Percentiles rank a stretch among this genome's conserved stretches.
Evolutionary conservation across 495 filamentous ascomycete genomes (phyloP).

Genomic region (Letharia columbiana): DNA sequence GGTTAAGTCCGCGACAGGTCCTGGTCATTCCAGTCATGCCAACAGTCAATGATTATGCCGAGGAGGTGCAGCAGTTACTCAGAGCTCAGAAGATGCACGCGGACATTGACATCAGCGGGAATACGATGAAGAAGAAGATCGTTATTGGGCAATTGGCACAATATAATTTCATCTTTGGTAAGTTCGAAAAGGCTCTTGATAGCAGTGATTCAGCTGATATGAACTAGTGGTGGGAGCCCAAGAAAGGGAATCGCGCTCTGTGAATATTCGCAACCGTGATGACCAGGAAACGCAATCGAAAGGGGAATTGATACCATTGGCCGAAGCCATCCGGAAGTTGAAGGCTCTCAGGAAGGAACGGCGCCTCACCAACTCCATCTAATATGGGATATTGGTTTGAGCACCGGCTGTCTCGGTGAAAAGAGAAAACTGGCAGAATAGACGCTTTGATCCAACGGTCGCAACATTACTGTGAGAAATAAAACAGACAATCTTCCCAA

Average conservation of each 20-base stretch:
- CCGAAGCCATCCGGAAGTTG: slow-evolving; percentile 71
- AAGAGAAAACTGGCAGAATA: not conserved
- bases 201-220: slow-evolving; percentile 4
- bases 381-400: not conserved
- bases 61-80: slow-evolving; percentile 62
- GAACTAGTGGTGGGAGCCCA: slow-evolving; percentile 68
- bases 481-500: not conserved
- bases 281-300: slow-evolving; percentile 72
- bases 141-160: slow-evolving; percentile 75
- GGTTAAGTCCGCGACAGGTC: slow-evolving; percentile 88
- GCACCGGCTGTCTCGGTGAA: not conserved
- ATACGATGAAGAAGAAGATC: slow-evolving; percentile 96
- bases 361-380: slow-evolving; percentile 44
- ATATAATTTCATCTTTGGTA: slow-evolving; percentile 88
- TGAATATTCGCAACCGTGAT: slow-evolving; percentile 89
- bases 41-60: slow-evolving; percentile 70
- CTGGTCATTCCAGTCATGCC: slow-evolving; percentile 88
- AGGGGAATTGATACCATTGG: slow-evolving; percentile 61
- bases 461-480: not conserved
- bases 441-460: not conserved
- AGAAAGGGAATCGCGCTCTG: slow-evolving; percentile 64
- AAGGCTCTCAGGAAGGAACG: slow-evolving; percentile 57
- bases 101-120: slow-evolving; percentile 80
- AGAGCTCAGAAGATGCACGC: slow-evolving; percentile 55
- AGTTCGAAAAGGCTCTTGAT: slow-evolving; percentile 21